These are phyloP conservation scores for Tulasnella sp. DNA, from an alignment of 768 basidiomycete species.

Conservation along the genomic window DNA sequence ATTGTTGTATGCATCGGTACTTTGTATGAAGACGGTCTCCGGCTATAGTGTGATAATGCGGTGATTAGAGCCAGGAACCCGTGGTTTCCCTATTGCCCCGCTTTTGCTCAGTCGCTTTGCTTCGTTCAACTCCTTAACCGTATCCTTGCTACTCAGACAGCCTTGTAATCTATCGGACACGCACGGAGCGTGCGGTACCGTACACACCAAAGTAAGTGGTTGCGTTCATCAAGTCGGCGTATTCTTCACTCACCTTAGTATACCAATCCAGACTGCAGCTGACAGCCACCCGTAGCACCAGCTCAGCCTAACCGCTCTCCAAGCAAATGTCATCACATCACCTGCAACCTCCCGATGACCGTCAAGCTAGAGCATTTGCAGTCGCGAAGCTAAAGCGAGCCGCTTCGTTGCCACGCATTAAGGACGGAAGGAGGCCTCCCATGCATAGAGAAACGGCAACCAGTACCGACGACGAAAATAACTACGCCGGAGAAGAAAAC, in stretches of 20 bases:
- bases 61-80: slow-evolving; percentile 1
- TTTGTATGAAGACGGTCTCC: neutral
- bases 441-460: slow-evolving; percentile 37
- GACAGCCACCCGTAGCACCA: neutral
- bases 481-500: slow-evolving; percentile 37
- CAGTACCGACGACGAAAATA: slow-evolving; percentile 38
- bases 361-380: slow-evolving; percentile 77
- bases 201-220: neutral
- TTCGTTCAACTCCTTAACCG: neutral
- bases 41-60: neutral
- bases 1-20: neutral
- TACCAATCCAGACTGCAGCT: slow-evolving; percentile 1
- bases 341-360: slow-evolving; percentile 40
- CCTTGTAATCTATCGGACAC: neutral
- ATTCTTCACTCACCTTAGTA: neutral
- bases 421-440: slow-evolving; percentile 74
- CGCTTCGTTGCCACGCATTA: slow-evolving; percentile 86
- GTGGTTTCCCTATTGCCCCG: neutral
- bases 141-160: neutral
- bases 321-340: slow-evolving; percentile 11
- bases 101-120: neutral
- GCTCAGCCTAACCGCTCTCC: neutral
- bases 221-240: neutral
- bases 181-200: neutral
- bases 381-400: slow-evolving; percentile 90